Evolutionary conservation across 2,329 filamentous ascomycete genomes (phyloP).

Genomic region (Plenodomus tracheiphilus): DNA sequence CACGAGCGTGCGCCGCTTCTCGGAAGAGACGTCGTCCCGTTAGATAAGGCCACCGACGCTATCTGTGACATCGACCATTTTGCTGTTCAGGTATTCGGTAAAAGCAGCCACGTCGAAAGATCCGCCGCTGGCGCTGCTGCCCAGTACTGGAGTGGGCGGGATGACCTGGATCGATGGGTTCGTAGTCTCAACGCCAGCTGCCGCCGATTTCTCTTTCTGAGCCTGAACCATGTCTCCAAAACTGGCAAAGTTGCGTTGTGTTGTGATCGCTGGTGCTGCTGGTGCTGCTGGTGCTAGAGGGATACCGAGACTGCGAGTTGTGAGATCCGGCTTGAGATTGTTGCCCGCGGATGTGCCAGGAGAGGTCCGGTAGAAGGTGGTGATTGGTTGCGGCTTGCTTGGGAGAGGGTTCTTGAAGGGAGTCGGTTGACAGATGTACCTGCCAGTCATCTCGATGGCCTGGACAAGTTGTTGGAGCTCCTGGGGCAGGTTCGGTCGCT

Average conservation of each 20-base stretch:
- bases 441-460: slow-evolving; percentile 1
- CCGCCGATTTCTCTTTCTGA: too few relatives aligned
- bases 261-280: background rate
- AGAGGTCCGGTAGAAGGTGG: background rate
- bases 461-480: slow-evolving; percentile 1
- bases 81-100: background rate
- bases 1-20: background rate
- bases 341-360: background rate
- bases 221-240: too few relatives aligned
- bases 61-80: background rate
- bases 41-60: background rate
- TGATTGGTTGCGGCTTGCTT: background rate
- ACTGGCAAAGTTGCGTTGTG: background rate
- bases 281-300: background rate
- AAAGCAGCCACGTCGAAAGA: background rate
- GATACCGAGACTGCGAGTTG: background rate
- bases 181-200: too few relatives aligned
- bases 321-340: background rate
- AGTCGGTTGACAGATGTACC: slow-evolving; percentile 3
- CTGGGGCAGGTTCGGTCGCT: background rate
- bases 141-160: too few relatives aligned
- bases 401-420: slow-evolving; percentile 4
- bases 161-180: background rate
- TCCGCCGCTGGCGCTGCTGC: background rate
- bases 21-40: background rate